phyloP scores from a whole-genome alignment of 1,284 basidiomycete genomes.

The Ceratobasidium sp. region DNA sequence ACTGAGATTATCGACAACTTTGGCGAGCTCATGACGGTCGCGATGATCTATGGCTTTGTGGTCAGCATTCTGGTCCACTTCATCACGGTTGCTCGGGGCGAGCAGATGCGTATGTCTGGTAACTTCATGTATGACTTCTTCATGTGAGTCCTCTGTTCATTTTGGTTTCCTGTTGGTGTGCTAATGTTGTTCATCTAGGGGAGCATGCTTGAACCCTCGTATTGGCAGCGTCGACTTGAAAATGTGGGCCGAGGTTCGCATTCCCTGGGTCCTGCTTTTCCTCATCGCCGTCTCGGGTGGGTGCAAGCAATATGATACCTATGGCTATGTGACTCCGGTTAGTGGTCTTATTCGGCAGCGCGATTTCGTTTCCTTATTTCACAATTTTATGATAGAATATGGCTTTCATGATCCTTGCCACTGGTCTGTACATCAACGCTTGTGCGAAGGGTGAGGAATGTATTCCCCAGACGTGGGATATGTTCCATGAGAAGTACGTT shows the following conservation, averaged over 20 bases:
- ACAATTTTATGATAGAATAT: conserved; percentile 74
- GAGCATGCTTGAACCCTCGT: conserved; percentile 92
- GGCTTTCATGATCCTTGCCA: conserved; percentile 96
- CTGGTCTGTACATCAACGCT: conserved; percentile 95
- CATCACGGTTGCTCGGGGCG: conserved; percentile 76
- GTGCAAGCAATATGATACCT: conserved; percentile 93
- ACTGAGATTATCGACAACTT: conserved; percentile 97
- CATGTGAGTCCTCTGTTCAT: conserved; percentile 63
- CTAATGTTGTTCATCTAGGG: conserved; percentile 52
- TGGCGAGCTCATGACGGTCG: conserved; percentile 95
- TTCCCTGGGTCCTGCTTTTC: conserved; percentile 98
- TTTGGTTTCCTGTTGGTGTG: background rate
- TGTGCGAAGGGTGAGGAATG: conserved; percentile 96
- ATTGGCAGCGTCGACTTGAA: conserved; percentile 95
- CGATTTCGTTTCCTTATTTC: background rate
- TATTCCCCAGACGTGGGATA: conserved; percentile 99
- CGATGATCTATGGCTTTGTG: conserved; percentile 91
- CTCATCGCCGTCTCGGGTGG: conserved; percentile 91
- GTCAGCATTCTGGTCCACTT: conserved; percentile 85
- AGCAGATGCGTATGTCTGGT: conserved; percentile 91
- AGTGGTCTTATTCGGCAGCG: no score
- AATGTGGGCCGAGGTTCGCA: conserved; percentile 99
- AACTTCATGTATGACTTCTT: conserved; percentile 95
- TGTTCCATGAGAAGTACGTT: conserved; percentile 92
- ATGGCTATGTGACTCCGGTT: conserved; percentile 92